Base-by-base conservation (phyloP, 192 early-diverging fungal genomes). In the Backusella sp. region DNA sequence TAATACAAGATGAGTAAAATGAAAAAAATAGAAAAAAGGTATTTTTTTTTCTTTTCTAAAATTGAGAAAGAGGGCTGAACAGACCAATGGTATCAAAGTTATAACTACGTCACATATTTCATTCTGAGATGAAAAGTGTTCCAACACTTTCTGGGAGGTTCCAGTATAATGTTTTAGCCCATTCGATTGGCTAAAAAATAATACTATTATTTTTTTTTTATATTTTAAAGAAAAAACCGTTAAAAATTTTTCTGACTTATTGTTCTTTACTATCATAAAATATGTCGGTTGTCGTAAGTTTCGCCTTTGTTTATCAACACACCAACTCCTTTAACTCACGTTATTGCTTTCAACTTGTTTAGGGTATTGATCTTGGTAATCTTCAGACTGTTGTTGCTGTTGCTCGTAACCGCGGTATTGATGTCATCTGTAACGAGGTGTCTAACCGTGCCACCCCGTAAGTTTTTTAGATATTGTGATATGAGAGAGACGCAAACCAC, bases 331-430 rank as follows among this genome's bases (percentile, higher is more conserved):
- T 37, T 41, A 14, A 23, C 37, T 39, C 37, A 44, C 15, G 3
- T 41, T 65, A 17, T 56, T 62, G 7, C 21, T 68, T 68, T 36
- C n/a, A 6, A 4, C 39, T 44, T 30, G 6, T 21, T 49, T 65
- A 79, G 77, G 97, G 97, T 80, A 93, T 99, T 85, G 97, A 99
- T 88, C 92, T 99, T 83, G 97, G 97, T 78, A 98, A 94, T 84
- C 89, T 99, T 78, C 93, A 96, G 83, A 94, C 96, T 80, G 93
- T 97, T 78, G 95, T 99, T 77, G 96, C 97, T 70, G 95, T 99
- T 46, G 97, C 96, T 49, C 88, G 97, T 84, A 99, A 99, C 88
- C 93, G 95, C 76, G 97, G 97, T 83, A 98, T 99, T 84, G 97
- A 99, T 82, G 94, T 99, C 71, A 94, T 99, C 77, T 88, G 87